These are phyloP conservation scores for Hypomyces rosellus DNA, from an alignment of 2,329 filamentous ascomycete genomes.

Conservation along the genomic window DNA sequence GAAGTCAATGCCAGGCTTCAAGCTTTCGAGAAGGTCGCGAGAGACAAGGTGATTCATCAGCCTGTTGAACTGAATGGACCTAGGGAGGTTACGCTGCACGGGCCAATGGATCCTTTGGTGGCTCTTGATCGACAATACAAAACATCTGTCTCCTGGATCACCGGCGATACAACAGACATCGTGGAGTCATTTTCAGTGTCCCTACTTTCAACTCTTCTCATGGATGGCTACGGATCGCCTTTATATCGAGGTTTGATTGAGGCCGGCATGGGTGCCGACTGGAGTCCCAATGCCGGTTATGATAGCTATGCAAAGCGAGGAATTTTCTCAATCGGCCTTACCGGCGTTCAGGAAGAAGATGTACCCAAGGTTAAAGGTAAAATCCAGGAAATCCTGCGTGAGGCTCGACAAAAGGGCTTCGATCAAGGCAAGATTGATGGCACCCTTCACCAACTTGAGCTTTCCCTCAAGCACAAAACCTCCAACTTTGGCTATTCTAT, in stretches of 20 bases:
- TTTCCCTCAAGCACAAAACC: slow-evolving; percentile 93
- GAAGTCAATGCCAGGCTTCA: slow-evolving; percentile 71
- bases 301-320: slow-evolving; percentile 70
- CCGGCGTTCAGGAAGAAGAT: slow-evolving; percentile 77
- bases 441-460: slow-evolving; percentile 85
- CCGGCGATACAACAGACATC: slow-evolving; percentile 74
- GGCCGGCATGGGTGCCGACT: slow-evolving; percentile 83
- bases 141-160: slow-evolving; percentile 88
- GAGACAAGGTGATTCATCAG: slow-evolving; percentile 66
- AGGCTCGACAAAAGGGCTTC: slow-evolving; percentile 70
- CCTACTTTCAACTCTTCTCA: slow-evolving; percentile 73
- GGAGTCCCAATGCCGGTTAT: slow-evolving; percentile 90
- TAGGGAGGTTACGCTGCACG: slow-evolving; percentile 62
- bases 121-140: slow-evolving; percentile 85
- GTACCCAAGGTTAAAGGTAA: slow-evolving; percentile 69
- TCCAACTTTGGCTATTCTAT: slow-evolving; percentile 90
- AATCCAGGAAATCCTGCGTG: slow-evolving; percentile 65
- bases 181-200: slow-evolving; percentile 84
- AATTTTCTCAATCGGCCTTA: slow-evolving; percentile 86
- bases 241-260: slow-evolving; percentile 86
- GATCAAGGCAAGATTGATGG: slow-evolving; percentile 88
- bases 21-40: slow-evolving; percentile 62
- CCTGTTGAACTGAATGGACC: slow-evolving; percentile 71
- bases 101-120: slow-evolving; percentile 81
- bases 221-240: slow-evolving; percentile 93